These are phyloP conservation scores for Mycena belliarum DNA, from an alignment of 768 basidiomycete species.

Conservation along the genomic window DNA sequence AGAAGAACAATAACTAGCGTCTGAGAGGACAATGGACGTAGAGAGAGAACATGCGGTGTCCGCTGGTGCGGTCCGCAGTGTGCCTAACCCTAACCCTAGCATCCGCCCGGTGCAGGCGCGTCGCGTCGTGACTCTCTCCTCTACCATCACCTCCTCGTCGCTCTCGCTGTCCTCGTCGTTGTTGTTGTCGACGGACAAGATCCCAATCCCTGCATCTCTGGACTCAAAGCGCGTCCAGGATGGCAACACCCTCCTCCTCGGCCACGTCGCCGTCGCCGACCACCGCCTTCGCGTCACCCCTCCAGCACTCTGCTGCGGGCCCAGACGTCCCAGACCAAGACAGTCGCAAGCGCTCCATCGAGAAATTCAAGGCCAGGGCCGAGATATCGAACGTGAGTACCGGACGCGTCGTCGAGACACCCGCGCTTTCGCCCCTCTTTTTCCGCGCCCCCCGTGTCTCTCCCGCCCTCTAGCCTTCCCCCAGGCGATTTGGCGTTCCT, in stretches of 20 bases:
- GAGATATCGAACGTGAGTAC: conserved; percentile 77
- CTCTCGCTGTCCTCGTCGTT: not conserved
- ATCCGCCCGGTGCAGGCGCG: not conserved
- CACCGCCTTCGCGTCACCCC: conserved; percentile 56
- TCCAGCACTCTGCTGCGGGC: conserved; percentile 33
- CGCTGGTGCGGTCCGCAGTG: not conserved
- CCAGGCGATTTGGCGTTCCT: conserved; percentile 8
- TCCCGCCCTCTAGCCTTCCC: not conserved
- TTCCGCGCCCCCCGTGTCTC: not conserved
- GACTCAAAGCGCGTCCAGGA: conserved; percentile 41
- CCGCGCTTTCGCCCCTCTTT: conserved; percentile 26
- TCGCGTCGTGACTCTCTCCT: not conserved
- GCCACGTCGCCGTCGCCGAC: conserved; percentile 83
- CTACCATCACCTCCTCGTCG: not conserved
- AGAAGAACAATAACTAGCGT: no score
- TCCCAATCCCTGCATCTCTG: not conserved
- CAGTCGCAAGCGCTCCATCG: conserved; percentile 64
- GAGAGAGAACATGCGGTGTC: not conserved
- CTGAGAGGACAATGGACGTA: not conserved
- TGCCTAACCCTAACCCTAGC: no score
- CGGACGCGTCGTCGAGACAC: conserved; percentile 49
- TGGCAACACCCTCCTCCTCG: conserved; percentile 82
- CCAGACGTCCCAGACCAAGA: conserved; percentile 54
- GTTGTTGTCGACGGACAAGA: not conserved
- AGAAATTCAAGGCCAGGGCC: conserved; percentile 77